Conservation (phyloP, 108 stramenopile species). For the Discostella stelligeroides region DNA sequence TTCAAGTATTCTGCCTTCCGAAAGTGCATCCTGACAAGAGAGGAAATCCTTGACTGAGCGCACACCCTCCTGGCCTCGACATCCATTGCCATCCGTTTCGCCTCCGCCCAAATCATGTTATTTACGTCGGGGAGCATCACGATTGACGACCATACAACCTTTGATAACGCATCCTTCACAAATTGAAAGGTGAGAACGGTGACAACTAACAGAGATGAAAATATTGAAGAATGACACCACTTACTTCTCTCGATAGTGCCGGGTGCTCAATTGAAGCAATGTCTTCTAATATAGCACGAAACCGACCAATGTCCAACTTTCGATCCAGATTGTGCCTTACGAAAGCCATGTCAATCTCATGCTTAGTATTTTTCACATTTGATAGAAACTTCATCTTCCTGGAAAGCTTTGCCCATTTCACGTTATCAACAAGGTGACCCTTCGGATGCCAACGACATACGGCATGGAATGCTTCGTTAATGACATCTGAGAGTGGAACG, state of each 20-base stretch:
- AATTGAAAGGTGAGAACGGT: constrained; percentile 1
- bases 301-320: constrained; percentile 37
- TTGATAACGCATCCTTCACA: constrained; percentile 27
- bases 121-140: constrained; percentile 59
- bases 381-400: constrained; percentile 57
- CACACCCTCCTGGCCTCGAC: constrained; percentile 48
- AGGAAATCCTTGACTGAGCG: constrained; percentile 49
- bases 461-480: constrained; percentile 41
- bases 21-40: constrained; percentile 33
- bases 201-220: not conserved
- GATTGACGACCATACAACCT: constrained; percentile 46
- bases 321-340: constrained; percentile 40
- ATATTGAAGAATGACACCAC: not conserved
- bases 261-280: constrained; percentile 50
- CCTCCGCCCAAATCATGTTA: constrained; percentile 55
- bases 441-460: constrained; percentile 59
- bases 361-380: constrained; percentile 44
- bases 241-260: constrained; percentile 24
- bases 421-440: constrained; percentile 45
- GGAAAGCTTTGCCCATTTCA: constrained; percentile 62
- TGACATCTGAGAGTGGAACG: constrained; percentile 38
- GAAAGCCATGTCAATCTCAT: constrained; percentile 54
- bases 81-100: constrained; percentile 55
- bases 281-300: constrained; percentile 46
- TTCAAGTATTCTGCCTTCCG: constrained; percentile 19